phyloP scores from a whole-genome alignment of 305 asterid genomes.

The Solanum chacoense region DNA sequence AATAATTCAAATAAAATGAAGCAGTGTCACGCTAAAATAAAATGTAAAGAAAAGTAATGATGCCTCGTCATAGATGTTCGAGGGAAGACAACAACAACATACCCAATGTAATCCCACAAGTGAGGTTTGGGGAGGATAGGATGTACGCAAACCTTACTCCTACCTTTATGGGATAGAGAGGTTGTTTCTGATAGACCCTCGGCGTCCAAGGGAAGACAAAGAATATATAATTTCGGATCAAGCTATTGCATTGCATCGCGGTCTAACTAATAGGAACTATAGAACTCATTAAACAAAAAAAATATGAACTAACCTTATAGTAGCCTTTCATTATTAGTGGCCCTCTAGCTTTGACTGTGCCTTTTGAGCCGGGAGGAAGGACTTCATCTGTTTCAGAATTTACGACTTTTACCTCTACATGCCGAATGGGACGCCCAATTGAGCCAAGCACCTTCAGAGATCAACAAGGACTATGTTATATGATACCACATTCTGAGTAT shows the following conservation, averaged over 20 bases:
- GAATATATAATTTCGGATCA: neutral
- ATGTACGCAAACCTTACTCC: neutral
- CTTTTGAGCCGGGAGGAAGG: conserved; percentile 72
- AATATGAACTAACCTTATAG: conserved; percentile 48
- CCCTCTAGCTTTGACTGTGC: conserved; percentile 80
- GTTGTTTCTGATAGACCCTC: neutral
- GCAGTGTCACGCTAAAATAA: neutral
- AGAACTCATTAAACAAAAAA: neutral
- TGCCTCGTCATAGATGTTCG: neutral
- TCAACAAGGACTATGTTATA: conserved; percentile 15
- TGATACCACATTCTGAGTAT: neutral
- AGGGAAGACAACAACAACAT: neutral
- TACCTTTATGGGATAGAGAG: neutral
- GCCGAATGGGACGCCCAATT: conserved; percentile 60
- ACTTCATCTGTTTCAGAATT: conserved; percentile 64
- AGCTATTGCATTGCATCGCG: neutral
- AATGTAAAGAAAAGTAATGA: neutral
- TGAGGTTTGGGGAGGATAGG: neutral
- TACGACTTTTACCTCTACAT: conserved; percentile 66
- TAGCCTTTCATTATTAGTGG: conserved; percentile 93
- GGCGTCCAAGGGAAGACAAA: neutral
- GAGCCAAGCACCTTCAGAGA: conserved; percentile 82
- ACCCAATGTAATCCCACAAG: neutral
- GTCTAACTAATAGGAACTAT: neutral
- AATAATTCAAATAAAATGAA: neutral